phyloP scores from a whole-genome alignment of 306 rosid genomes.

The Corylus avellana region DNA sequence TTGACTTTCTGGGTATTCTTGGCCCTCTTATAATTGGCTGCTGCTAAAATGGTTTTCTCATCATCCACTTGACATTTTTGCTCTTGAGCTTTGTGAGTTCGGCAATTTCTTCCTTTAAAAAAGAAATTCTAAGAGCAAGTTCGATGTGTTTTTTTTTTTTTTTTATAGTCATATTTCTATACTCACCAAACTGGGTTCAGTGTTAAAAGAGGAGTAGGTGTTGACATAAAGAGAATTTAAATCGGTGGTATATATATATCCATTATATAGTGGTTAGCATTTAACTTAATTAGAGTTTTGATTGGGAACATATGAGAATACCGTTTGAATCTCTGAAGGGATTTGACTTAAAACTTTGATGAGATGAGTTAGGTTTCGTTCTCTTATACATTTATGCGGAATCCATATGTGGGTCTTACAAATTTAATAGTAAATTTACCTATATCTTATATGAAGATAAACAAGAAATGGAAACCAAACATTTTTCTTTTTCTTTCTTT shows the following conservation, averaged over 20 bases:
- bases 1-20: background rate
- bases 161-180: background rate
- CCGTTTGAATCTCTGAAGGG: background rate
- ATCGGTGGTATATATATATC: no score
- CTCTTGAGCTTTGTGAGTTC: background rate
- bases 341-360: background rate
- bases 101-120: background rate
- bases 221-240: no score
- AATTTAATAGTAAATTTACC: no score
- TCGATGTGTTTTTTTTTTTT: background rate
- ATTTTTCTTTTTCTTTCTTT: background rate
- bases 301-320: background rate
- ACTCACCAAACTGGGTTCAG: background rate
- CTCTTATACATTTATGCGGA: no score
- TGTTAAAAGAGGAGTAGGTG: no score
- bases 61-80: background rate
- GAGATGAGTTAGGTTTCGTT: no score
- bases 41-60: background rate
- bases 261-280: background rate
- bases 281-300: background rate
- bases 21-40: background rate
- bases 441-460: no score
- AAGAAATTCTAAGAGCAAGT: background rate
- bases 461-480: no score
- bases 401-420: no score